Base-by-base conservation (phyloP, 805 yeast species). In the Ogataea sp. region DNA sequence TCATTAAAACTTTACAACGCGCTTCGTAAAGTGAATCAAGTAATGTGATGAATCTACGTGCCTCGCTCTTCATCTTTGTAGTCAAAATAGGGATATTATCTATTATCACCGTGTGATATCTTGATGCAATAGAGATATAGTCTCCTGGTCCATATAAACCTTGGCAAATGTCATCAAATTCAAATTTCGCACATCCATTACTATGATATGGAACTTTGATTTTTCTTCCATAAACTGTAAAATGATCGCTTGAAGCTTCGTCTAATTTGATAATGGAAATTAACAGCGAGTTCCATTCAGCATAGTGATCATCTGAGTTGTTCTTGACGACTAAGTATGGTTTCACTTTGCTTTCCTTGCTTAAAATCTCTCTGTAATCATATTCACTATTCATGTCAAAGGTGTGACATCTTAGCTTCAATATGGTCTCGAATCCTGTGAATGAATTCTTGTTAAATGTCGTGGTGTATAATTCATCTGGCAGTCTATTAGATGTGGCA, bases 401-500 rank as follows among this genome's bases (percentile, higher is more conserved):
- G 0, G 78, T 65, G 15, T 70, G 65, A 55, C 89, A 82, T 41
- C 86, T 62, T 17, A 74, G 50, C 45, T 75, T 73, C 26, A 82
- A 58, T 3, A 82, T 68, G 11, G 69, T 63, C 37, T 74, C 73
- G 55, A 82, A 82, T 9, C 69, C 60, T 41, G 69, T 66, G 52
- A 82, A 78, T 36, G 77, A 77, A 4, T 67, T 59, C 47, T 71
- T 75, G 44, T 75, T 72, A 55, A 81, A 80, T 41, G 74, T 79
- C 11, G 78, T 78, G 4, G 84, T 71, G 49, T 82, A 82, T 31
- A 82, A 63, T 43, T 81, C 83, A 47, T 81, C 84, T 0, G 89
- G 89, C 14, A 81, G 60, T 52, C 83, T 68, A 48, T 82, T 82
- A 3, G 85, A 77, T 2, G 87, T 82, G 3, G 88, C 86, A 18